Percentiles rank a stretch among this genome's conserved stretches.
These are phyloP conservation scores for Nicotiana noctiflora DNA, from an alignment of 257 asterid species.

Conservation along the genomic window DNA sequence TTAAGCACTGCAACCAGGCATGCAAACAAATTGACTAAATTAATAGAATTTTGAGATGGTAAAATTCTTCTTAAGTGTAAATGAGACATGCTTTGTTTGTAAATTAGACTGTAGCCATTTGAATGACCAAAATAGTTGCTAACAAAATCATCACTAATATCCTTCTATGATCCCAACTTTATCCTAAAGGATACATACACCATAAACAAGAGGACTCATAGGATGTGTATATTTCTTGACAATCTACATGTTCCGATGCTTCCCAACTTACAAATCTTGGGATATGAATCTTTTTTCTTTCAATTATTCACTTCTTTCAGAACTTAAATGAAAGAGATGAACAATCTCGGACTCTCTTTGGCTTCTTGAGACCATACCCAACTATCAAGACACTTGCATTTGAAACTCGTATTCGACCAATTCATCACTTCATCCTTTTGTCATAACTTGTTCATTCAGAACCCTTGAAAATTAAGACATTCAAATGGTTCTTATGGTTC, in stretches of 20 bases:
- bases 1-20: background rate
- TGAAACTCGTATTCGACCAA: background rate
- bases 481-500: background rate
- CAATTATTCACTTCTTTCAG: background rate
- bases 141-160: background rate
- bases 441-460: background rate
- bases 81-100: background rate
- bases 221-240: background rate
- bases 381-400: background rate
- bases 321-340: background rate
- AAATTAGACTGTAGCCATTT: background rate
- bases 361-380: background rate
- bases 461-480: background rate
- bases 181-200: background rate
- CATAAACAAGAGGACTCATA: background rate
- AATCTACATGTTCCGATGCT: background rate
- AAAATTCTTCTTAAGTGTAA: background rate
- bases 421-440: background rate
- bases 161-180: background rate
- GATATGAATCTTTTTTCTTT: background rate
- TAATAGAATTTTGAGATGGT: background rate
- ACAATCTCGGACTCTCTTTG: background rate
- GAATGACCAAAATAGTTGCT: constrained; percentile 1
- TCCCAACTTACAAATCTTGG: background rate
- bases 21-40: background rate